phyloP scores from a whole-genome alignment of 2,329 filamentous ascomycete species.

The Cytospora schulzeri region DNA sequence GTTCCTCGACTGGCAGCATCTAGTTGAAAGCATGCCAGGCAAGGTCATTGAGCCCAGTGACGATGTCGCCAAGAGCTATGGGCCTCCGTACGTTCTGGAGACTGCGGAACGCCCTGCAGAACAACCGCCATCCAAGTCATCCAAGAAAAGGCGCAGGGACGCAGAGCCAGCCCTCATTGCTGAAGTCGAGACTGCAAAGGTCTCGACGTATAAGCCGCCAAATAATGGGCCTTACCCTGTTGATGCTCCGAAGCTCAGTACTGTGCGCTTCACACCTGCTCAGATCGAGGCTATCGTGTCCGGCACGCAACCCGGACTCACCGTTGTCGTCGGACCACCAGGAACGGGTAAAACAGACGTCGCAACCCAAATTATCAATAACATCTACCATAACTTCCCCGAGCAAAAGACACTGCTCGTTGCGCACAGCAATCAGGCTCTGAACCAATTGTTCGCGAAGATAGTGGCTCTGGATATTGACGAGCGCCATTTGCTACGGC shows the following conservation, averaged over 20 bases:
- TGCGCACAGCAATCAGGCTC: constrained; percentile 95
- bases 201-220: constrained; percentile 85
- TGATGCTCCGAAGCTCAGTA: constrained; percentile 80
- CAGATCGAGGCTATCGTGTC: constrained; percentile 93
- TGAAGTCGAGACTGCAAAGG: constrained; percentile 70
- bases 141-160: constrained; percentile 87
- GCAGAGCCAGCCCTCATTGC: constrained; percentile 66
- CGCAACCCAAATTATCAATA: constrained; percentile 96
- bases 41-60: constrained; percentile 80
- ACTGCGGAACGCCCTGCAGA: constrained; percentile 58
- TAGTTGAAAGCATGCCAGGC: constrained; percentile 86
- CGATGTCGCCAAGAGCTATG: constrained; percentile 71
- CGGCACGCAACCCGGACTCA: constrained; percentile 90
- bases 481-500: constrained; percentile 84
- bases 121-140: constrained; percentile 57
- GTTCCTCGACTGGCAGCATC: constrained; percentile 92
- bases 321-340: constrained; percentile 90
- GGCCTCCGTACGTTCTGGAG: constrained; percentile 85
- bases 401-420: constrained; percentile 87
- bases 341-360: constrained; percentile 99
- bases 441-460: constrained; percentile 97
- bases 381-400: constrained; percentile 98
- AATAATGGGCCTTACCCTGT: constrained; percentile 89
- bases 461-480: constrained; percentile 97
- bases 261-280: constrained; percentile 83